These are phyloP conservation scores for Hygrophila difformis DNA, from an alignment of 257 asterid species.

Conservation along the genomic window DNA sequence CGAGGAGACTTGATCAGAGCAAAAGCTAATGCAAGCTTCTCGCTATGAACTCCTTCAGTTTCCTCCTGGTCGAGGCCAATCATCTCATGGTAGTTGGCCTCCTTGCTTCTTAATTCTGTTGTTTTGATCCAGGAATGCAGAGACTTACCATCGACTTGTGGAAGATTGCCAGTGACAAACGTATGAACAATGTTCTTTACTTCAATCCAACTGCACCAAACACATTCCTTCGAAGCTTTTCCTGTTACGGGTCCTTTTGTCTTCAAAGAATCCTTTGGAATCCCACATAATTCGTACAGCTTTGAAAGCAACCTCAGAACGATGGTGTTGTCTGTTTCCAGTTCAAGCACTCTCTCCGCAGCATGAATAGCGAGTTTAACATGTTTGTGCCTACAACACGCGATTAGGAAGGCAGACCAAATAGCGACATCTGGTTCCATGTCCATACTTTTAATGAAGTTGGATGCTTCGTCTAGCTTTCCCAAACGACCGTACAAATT, in stretches of 20 bases:
- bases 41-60: slow-evolving; percentile 56
- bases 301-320: slow-evolving; percentile 29
- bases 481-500: slow-evolving; percentile 67
- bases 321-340: slow-evolving; percentile 50
- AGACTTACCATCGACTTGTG: slow-evolving; percentile 20
- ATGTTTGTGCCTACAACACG: slow-evolving; percentile 51
- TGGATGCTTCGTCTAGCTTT: slow-evolving; percentile 53
- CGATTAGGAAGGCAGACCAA: slow-evolving; percentile 64
- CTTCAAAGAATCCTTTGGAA: slow-evolving; percentile 27
- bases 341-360: slow-evolving; percentile 51
- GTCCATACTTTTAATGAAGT: slow-evolving; percentile 37
- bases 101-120: slow-evolving; percentile 24
- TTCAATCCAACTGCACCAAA: slow-evolving; percentile 53
- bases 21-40: slow-evolving; percentile 60
- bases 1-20: slow-evolving; percentile 32
- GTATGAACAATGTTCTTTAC: slow-evolving; percentile 35
- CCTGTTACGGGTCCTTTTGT: slow-evolving; percentile 27
- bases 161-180: slow-evolving; percentile 35
- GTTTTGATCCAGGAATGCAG: slow-evolving; percentile 38
- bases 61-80: slow-evolving; percentile 53
- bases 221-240: slow-evolving; percentile 25
- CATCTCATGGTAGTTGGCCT: slow-evolving; percentile 18
- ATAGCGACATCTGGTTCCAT: slow-evolving; percentile 41
- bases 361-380: slow-evolving; percentile 55
- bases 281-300: slow-evolving; percentile 38